Base-by-base conservation (phyloP, 225 moss, liverwort and hornwort species). In the Lunularia cruciata region DNA sequence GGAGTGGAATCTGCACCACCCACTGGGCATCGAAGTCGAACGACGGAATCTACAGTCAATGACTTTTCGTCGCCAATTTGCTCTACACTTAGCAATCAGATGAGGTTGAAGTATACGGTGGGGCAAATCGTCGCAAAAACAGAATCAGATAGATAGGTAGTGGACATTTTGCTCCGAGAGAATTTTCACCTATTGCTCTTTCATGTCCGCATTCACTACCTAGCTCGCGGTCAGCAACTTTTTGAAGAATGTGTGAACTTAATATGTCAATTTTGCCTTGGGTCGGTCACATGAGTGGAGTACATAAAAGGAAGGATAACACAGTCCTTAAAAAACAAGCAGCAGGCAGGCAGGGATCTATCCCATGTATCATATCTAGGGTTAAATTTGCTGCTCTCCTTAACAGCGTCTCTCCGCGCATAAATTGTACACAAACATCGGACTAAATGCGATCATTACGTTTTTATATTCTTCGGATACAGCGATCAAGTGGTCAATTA, bases 101-200 rank as follows among this genome's bases (percentile, higher is more conserved):
- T n/a, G n/a, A n/a, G n/a, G n/a, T n/a, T n/a, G n/a, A n/a, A n/a
- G n/a, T n/a, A n/a, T n/a, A n/a, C n/a, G n/a, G n/a, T n/a, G n/a
- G n/a, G n/a, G n/a, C n/a, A n/a, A n/a, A n/a, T n/a, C n/a, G n/a
- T n/a, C n/a, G n/a, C 22, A 48, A 14, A 19, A 5, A 18, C 13
- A 48, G 15, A 48, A 20, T 3, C 19, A 48, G 47, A 48, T 48
- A 48, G 20, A 54, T 27, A 54, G 54, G 54, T 54, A 54, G 54
- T 54, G 54, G 54, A 54, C 54, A 54, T 54, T 54, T 54, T 54
- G 54, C 54, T 54, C 54, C 54, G 27, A 54, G 54, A 54, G 54
- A 54, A 28, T 27, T 26, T 54, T 54, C 26, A 54, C 13, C 26
- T 27, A 23, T 22, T 12, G 27, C 54, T 54, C 54, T 54, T 54